Base-by-base conservation (phyloP, 2,329 filamentous ascomycete species). In the Xylariomycetidae sp. region DNA sequence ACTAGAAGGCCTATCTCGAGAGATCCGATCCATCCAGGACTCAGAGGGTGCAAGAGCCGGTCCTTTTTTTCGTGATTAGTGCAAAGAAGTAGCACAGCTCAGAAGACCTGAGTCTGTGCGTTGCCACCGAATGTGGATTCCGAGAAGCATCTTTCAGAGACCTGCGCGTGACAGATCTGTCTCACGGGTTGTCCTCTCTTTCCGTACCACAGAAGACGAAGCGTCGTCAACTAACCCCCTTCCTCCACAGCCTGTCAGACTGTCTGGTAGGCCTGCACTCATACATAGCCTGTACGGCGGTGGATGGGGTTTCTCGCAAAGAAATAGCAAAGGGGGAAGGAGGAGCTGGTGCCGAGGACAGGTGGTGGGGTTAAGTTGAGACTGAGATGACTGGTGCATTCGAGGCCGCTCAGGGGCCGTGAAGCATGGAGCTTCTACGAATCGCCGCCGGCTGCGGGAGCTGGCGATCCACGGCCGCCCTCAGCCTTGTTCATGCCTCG, bases 401-500 rank as follows among this genome's bases (percentile, higher is more conserved):
- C 10, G n/a, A 18, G 15, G 12, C n/a, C 24, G 24, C 20, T 29
- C 12, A 23, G 19, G 39, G 35, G 26, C 24, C 19, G 28, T 31
- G 32, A 32, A 33, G 34, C 19, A 16, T 33, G 6, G 19, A 28
- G 49, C 47, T 33, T 53, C 64, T 40, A 68, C 57, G 34, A 70
- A 64, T 41, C 74, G 64, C 29, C 65, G n/a, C 69, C n/a, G n/a
- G n/a, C 58, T n/a, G 61, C 54, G 26, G 65, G 61, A 24, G 74
- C 74, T 10, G 72, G 67, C 18, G 75, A 76, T 19, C 67, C 66
- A 31, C 64, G 66, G 40, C 68, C 70, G 17, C 67, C 70, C 29
- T 79, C 72, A 35, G 74, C 77, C 63, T 76, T 80, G 43, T 57
- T 61, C 52, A 66, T 32, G 13, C 52, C 53, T 16, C 53, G 53